These are phyloP conservation scores for Maudiozyma serrabonitensis DNA, from an alignment of 805 yeast species.

Conservation along the genomic window DNA sequence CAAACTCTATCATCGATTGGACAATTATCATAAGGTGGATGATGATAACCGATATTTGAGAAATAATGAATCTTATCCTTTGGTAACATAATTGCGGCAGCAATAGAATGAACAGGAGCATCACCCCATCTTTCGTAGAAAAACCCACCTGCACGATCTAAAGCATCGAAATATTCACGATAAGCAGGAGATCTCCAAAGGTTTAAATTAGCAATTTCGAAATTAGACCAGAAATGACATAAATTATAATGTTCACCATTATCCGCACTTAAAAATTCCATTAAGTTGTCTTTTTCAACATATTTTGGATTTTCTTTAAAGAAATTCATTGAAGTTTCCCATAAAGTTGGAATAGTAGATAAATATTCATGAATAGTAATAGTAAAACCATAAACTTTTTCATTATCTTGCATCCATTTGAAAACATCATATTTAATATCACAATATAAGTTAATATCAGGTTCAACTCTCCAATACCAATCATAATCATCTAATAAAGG, in stretches of 20 bases:
- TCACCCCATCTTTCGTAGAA: slow-evolving; percentile 89
- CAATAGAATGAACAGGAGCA: slow-evolving; percentile 80
- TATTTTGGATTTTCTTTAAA: slow-evolving; percentile 45
- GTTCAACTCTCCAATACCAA: slow-evolving; percentile 93
- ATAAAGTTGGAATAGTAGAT: slow-evolving; percentile 65
- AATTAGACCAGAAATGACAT: slow-evolving; percentile 79
- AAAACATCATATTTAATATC: slow-evolving; percentile 73
- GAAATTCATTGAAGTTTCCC: slow-evolving; percentile 64
- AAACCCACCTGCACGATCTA: slow-evolving; percentile 66
- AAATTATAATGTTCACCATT: slow-evolving; percentile 53
- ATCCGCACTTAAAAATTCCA: slow-evolving; percentile 56
- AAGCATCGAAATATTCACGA: slow-evolving; percentile 45
- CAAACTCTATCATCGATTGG: slow-evolving; percentile 60
- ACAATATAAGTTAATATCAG: slow-evolving; percentile 64
- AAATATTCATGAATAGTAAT: slow-evolving; percentile 37
- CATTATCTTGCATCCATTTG: slow-evolving; percentile 68
- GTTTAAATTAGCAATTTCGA: slow-evolving; percentile 62
- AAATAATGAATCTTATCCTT: slow-evolving; percentile 61
- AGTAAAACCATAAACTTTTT: slow-evolving; percentile 61
- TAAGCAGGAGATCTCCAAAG: slow-evolving; percentile 53
- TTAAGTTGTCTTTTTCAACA: slow-evolving; percentile 35
- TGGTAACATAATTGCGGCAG: slow-evolving; percentile 61
- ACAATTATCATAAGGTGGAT: slow-evolving; percentile 66
- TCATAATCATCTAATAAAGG: slow-evolving; percentile 56
- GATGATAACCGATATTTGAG: slow-evolving; percentile 72